Base-by-base conservation (phyloP, 495 filamentous ascomycete species). In the Penicillium desertorum region DNA sequence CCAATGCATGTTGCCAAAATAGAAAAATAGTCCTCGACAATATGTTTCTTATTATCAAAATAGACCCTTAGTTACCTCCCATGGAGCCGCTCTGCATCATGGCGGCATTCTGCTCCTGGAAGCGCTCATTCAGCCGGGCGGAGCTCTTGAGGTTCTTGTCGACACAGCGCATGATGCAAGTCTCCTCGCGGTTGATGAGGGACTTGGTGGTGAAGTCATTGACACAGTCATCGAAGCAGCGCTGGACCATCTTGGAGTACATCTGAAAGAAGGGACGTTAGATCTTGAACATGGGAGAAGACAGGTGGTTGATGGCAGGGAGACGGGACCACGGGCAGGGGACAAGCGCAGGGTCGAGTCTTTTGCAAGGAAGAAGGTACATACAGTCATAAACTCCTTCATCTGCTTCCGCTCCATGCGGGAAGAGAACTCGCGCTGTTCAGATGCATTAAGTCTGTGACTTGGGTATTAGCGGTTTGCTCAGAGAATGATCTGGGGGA, bases 151-250 rank as follows among this genome's bases (percentile, higher is more conserved):
- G 83, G 71, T 89, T 88, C 81, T 98, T 98, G 75, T 93, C 88
- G 22, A 97, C 91, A 72, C 95, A 99, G 61, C 91, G 87, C 78
- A 88, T 85, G 57, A 96, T 83, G 75, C 95, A 98, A 64, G 87
- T 83, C 68, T 92, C 88, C 75, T 99, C 94, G 62, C 89, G 86
- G 59, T 83, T 78, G 53, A 86, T 84, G 32, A 99, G 83, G 7
- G 90, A 90, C 79, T 97, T 97, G 80, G 90, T 94, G 68, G 91
- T 96, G 83, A 99, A 99, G 79, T 97, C 93, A 72, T 91, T 93
- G 74, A 98, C 85, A 78, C 94, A 99, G 77, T 94, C 86, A 69
- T 91, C 87, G 81, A 98, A 98, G 83, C 94, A 98, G 70, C 88
- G 80, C 70, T 95, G 89, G 58, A 98, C 92, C 57, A 99, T 87